Percentiles rank a stretch among this genome's conserved stretches.
phyloP scores from a whole-genome alignment of 495 filamentous ascomycete species.

The Xylaria grammica region DNA sequence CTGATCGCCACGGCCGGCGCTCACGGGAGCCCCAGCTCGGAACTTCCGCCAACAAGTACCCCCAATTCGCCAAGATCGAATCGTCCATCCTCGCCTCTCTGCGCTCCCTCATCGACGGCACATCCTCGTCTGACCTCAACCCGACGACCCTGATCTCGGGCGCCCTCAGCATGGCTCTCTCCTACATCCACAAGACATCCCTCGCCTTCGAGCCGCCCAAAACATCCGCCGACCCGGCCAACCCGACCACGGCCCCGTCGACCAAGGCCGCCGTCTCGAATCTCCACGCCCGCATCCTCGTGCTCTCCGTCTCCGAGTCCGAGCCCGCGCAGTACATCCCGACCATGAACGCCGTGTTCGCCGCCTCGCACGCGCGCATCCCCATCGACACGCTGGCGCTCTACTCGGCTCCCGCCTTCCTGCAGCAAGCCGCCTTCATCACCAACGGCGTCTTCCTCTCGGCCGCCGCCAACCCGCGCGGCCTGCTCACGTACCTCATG shows the following conservation, averaged over 20 bases:
- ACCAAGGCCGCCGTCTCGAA: conserved; percentile 38
- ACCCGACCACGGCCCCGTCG: conserved; percentile 36
- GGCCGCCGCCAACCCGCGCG: conserved; percentile 62
- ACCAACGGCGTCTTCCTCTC: conserved; percentile 87
- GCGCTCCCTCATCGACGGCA: conserved; percentile 68
- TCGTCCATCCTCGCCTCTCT: conserved; percentile 74
- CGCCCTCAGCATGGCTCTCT: conserved; percentile 85
- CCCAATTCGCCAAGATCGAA: conserved; percentile 86
- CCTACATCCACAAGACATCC: conserved; percentile 76
- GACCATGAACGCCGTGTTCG: conserved; percentile 97
- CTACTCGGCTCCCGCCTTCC: conserved; percentile 79
- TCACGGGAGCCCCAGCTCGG: conserved; percentile 38
- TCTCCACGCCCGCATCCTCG: conserved; percentile 82
- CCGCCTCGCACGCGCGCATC: conserved; percentile 81
- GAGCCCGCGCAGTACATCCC: conserved; percentile 92
- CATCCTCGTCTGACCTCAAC: conserved; percentile 61
- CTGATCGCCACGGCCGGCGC: conserved; percentile 19
- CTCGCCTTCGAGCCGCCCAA: conserved; percentile 43
- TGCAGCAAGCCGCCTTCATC: conserved; percentile 92
- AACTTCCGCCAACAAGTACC: conserved; percentile 82
- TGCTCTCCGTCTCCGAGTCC: conserved; percentile 80
- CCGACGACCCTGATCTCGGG: conserved; percentile 80
- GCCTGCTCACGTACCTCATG: conserved; percentile 90
- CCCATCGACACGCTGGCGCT: conserved; percentile 91
- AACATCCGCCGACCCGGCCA: conserved; percentile 34